phyloP scores from a whole-genome alignment of 1,284 basidiomycete genomes.

The Trametes hirsuta region DNA sequence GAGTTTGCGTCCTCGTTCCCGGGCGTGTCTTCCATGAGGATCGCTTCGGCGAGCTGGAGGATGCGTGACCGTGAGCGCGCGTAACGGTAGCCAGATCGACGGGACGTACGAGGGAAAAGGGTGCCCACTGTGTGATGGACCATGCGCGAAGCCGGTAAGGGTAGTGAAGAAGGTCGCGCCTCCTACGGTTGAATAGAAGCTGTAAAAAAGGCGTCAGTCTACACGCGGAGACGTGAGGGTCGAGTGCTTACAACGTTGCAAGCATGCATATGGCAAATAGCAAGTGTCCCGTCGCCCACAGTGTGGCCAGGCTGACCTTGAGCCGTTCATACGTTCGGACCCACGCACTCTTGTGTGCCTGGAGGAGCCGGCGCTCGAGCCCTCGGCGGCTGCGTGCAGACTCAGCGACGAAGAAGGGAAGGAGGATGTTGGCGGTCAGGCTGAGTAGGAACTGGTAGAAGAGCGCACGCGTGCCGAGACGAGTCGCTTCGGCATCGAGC shows the following conservation, averaged over 20 bases:
- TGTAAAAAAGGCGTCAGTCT: constrained; percentile 32
- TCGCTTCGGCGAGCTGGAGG: constrained; percentile 70
- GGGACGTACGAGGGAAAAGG: constrained; percentile 68
- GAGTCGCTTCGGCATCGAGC: constrained; percentile 51
- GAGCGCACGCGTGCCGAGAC: constrained; percentile 83
- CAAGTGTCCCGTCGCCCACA: constrained; percentile 81
- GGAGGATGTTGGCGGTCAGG: constrained; percentile 67
- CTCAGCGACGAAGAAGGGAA: constrained; percentile 71
- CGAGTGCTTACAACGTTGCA: constrained; percentile 66
- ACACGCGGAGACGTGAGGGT: background rate
- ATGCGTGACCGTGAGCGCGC: background rate
- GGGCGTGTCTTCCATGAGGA: constrained; percentile 55
- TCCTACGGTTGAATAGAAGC: constrained; percentile 63
- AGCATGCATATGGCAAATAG: constrained; percentile 73
- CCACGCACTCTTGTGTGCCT: constrained; percentile 26
- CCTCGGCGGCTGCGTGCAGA: constrained; percentile 30
- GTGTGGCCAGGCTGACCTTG: constrained; percentile 61
- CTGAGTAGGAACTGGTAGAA: constrained; percentile 78
- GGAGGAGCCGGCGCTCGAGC: constrained; percentile 29
- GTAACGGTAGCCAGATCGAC: background rate
- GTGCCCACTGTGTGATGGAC: constrained; percentile 82
- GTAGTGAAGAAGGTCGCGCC: constrained; percentile 71
- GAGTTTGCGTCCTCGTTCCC: constrained; percentile 44
- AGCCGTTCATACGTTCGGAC: constrained; percentile 36
- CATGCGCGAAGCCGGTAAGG: constrained; percentile 75